Percentiles rank a stretch among this genome's conserved stretches.
phyloP scores from a whole-genome alignment of 129 eudicot species.

The Tanacetum coccineum region DNA sequence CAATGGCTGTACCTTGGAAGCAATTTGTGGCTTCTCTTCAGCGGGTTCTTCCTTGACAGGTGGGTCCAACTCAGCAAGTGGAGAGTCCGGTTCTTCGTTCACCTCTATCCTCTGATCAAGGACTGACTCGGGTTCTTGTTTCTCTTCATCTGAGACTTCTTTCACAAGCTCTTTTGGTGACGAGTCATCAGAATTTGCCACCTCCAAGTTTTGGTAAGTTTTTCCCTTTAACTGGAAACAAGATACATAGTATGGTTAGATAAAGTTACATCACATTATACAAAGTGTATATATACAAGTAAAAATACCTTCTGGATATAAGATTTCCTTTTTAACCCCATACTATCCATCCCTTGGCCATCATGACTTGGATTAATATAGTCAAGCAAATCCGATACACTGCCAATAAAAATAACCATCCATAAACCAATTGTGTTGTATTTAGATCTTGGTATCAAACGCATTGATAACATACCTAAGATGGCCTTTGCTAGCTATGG shows the following conservation, averaged over 20 bases:
- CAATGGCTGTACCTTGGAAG: slow-evolving; percentile 21
- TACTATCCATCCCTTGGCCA: slow-evolving; percentile 64
- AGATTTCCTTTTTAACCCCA: slow-evolving; percentile 58
- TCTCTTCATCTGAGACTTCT: slow-evolving; percentile 46
- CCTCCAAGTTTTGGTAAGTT: slow-evolving; percentile 47
- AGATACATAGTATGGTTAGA: slow-evolving; percentile 6
- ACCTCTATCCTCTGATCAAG: slow-evolving; percentile 32
- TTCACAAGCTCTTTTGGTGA: slow-evolving; percentile 40
- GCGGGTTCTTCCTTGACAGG: slow-evolving; percentile 35
- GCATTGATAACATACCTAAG: slow-evolving; percentile 54
- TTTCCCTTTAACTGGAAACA: slow-evolving; percentile 69
- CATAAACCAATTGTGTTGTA: slow-evolving; percentile 2
- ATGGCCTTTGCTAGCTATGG: slow-evolving; percentile 99
- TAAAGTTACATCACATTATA: slow-evolving; percentile 1
- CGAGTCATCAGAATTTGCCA: slow-evolving; percentile 47
- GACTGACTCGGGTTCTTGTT: slow-evolving; percentile 29
- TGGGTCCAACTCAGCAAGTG: slow-evolving; percentile 31
- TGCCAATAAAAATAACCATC: slow-evolving; percentile 29
- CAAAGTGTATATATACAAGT: not conserved
- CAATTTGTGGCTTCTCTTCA: slow-evolving; percentile 34
- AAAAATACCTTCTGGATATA: slow-evolving; percentile 61
- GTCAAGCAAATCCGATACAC: slow-evolving; percentile 96
- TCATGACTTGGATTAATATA: slow-evolving; percentile 86
- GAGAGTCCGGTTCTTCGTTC: slow-evolving; percentile 28
- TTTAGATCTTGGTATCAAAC: slow-evolving; percentile 7